These are phyloP conservation scores for Xerocomus nothofagi DNA, from an alignment of 1,284 basidiomycete species.

Conservation along the genomic window DNA sequence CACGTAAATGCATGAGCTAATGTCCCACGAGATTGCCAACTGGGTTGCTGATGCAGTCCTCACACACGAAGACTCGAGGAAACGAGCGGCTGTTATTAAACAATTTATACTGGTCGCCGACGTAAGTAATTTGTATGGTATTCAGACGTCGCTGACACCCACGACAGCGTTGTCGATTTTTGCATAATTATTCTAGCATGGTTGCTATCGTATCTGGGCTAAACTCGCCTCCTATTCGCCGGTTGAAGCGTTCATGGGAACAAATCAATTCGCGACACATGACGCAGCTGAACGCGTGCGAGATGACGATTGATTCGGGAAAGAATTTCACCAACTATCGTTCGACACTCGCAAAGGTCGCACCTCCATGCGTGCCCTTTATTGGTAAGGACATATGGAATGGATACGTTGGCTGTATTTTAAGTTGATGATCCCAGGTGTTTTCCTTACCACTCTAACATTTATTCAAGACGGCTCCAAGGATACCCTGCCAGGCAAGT, in stretches of 20 bases:
- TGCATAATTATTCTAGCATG: conserved; percentile 97
- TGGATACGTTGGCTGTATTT: neutral
- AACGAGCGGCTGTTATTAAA: conserved; percentile 80
- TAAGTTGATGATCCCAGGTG: conserved; percentile 53
- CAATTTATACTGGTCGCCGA: conserved; percentile 94
- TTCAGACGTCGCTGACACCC: neutral
- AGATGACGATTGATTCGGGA: conserved; percentile 83
- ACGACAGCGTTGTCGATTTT: conserved; percentile 75
- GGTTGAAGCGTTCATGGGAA: conserved; percentile 95
- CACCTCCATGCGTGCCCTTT: conserved; percentile 97
- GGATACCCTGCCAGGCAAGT: conserved; percentile 74
- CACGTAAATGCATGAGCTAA: conserved; percentile 9
- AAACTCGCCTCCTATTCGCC: conserved; percentile 91
- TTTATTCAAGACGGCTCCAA: conserved; percentile 99
- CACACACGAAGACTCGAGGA: conserved; percentile 82
- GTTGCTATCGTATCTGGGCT: conserved; percentile 95
- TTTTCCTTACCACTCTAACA: conserved; percentile 92
- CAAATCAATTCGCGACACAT: conserved; percentile 76
- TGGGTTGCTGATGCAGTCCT: conserved; percentile 95
- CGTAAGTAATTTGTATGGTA: conserved; percentile 50
- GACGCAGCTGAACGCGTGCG: conserved; percentile 66
- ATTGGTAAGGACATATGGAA: conserved; percentile 62
- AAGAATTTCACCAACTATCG: conserved; percentile 96
- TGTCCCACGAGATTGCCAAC: conserved; percentile 66
- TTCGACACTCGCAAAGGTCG: conserved; percentile 79